These are phyloP conservation scores for Nakaseomyces uthaithaninus DNA, from an alignment of 1,139 yeast genomes.

Conservation along the genomic window DNA sequence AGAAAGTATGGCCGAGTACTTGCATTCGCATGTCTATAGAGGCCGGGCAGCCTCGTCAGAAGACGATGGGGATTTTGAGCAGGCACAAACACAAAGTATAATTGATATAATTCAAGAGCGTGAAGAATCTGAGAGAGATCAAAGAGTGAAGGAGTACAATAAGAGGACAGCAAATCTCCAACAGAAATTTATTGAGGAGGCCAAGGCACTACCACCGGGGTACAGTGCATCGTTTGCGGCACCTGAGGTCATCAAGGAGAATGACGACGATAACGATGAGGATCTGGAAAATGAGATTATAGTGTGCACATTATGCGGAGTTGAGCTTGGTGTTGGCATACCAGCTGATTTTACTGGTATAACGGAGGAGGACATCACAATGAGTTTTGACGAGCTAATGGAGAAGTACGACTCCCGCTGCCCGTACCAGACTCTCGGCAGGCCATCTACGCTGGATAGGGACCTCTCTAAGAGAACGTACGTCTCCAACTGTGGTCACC, in stretches of 20 bases:
- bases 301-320: conserved; percentile 65
- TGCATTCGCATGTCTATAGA: conserved; percentile 4
- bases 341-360: conserved; percentile 42
- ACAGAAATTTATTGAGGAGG: conserved; percentile 17
- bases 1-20: conserved; percentile 6
- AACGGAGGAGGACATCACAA: conserved; percentile 16
- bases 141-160: conserved; percentile 28
- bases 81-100: conserved; percentile 32
- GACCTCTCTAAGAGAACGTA: conserved; percentile 63
- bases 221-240: conserved; percentile 30
- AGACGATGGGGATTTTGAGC: conserved; percentile 19
- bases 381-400: conserved; percentile 28
- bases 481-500: conserved; percentile 71
- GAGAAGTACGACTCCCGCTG: conserved; percentile 39
- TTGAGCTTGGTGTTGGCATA: conserved; percentile 62
- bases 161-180: conserved; percentile 28
- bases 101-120: conserved; percentile 32
- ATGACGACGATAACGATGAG: conserved; percentile 23
- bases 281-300: conserved; percentile 36
- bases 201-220: conserved; percentile 20
- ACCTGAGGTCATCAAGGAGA: conserved; percentile 29
- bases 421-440: conserved; percentile 53
- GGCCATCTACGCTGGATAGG: conserved; percentile 47
- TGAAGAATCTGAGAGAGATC: conserved; percentile 34
- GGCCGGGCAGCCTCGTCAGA: not conserved